A percentile compares a stretch with the other conserved stretches of the same genome.
Conservation (phyloP, 257 asterid genomes). For the Penstemon barbatus region DNA sequence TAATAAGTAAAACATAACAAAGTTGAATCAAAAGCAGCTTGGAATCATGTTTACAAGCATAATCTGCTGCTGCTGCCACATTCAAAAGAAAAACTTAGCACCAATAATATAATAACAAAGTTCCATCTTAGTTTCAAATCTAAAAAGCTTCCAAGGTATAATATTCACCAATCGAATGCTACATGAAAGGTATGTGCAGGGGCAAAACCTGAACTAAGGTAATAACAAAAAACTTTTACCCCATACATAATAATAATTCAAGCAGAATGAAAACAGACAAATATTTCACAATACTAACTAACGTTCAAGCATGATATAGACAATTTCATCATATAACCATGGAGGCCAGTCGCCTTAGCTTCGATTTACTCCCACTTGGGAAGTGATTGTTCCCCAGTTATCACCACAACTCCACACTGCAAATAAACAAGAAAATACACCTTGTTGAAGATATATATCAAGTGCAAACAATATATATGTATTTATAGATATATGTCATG, state of each 20-base stretch:
- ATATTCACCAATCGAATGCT: conserved; percentile 7
- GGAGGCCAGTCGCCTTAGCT: conserved; percentile 21
- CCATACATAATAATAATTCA: conserved; percentile 1
- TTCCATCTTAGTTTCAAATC: not conserved
- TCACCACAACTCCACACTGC: conserved; percentile 85
- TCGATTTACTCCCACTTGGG: conserved; percentile 30
- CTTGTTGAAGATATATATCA: conserved; percentile 3
- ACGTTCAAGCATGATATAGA: not conserved
- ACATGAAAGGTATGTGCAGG: conserved; percentile 8
- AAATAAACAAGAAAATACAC: conserved; percentile 12
- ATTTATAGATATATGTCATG: not conserved
- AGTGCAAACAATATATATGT: not conserved
- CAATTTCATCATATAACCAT: not conserved
- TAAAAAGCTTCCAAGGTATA: not conserved
- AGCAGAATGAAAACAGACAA: not conserved
- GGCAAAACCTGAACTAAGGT: conserved; percentile 6
- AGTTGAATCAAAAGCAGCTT: no score
- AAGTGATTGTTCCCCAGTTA: conserved; percentile 57
- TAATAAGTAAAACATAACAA: no score
- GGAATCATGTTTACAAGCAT: no score
- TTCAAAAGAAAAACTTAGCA: not conserved
- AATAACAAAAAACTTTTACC: conserved; percentile 21
- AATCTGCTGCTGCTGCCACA: not conserved
- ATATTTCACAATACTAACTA: not conserved
- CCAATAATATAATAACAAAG: no score